phyloP scores from a whole-genome alignment of 164 flowering plant genomes.

The Brasenia schreberi region DNA sequence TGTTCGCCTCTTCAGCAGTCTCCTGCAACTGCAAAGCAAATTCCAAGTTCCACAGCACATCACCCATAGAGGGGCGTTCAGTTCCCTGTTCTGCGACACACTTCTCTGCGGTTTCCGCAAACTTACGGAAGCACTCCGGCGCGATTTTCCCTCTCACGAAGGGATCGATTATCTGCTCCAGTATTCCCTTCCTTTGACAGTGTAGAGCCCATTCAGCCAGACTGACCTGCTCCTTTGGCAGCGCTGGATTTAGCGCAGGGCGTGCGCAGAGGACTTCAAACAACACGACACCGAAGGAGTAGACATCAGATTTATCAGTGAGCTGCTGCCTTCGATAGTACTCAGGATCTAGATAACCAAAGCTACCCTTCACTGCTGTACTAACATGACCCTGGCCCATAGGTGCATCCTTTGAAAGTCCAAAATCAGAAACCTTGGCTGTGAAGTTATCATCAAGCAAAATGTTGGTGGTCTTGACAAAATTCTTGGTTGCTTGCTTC shows the following conservation, averaged over 20 bases:
- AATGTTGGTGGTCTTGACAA: constrained; percentile 48
- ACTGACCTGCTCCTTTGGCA: constrained; percentile 21
- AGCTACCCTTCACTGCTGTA: constrained; percentile 38
- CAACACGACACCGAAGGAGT: constrained; percentile 43
- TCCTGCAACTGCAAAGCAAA: constrained; percentile 34
- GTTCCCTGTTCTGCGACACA: constrained; percentile 28
- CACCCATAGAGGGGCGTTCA: constrained; percentile 37
- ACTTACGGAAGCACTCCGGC: constrained; percentile 26
- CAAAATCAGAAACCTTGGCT: too few relatives aligned
- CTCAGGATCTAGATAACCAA: constrained; percentile 47
- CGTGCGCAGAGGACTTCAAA: constrained; percentile 37
- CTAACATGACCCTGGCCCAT: constrained; percentile 29
- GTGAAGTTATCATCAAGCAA: too few relatives aligned
- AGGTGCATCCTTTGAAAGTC: constrained; percentile 28
- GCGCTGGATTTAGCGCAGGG: constrained; percentile 16
- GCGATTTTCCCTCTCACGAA: constrained; percentile 25
- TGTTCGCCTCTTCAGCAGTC: constrained; percentile 11
- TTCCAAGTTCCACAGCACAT: constrained; percentile 38
- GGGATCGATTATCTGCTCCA: constrained; percentile 32
- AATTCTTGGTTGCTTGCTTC: constrained; percentile 33
- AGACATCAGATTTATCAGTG: constrained; percentile 37
- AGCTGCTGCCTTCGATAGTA: constrained; percentile 34
- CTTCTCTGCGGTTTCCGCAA: constrained; percentile 28
- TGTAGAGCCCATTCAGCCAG: constrained; percentile 35
- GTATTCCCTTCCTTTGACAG: constrained; percentile 23